Base-by-base conservation (phyloP, 306 rosid species). In the Malus fusca region DNA sequence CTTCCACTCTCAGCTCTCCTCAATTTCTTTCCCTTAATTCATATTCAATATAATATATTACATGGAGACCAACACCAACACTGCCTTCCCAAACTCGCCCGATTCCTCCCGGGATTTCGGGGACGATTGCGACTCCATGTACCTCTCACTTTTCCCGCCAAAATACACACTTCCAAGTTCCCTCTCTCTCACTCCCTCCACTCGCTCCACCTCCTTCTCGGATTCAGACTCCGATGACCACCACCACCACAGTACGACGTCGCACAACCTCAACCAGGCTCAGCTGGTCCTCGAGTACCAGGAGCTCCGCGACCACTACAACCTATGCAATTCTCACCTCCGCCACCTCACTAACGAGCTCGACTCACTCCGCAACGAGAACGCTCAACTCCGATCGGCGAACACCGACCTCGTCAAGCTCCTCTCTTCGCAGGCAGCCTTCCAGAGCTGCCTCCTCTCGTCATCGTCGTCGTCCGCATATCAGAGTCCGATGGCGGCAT, bases 121-220 rank as follows among this genome's bases (percentile, higher is more conserved):
- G n/a, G 40, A 75, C 4, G 74, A 82, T 68, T 84, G 80, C 25
- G 78, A 73, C 40, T 80, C 88, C 0, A 71, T 82, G 76, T 84
- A 82, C 68, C 85, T 70, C 66, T 75, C 85, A 1, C 69, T 80
- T 69, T 80, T 80, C 84, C 88, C 71, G 59, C 84, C 87, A 42
- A 77, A 69, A 52, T 80, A 78, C 55, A 72, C 82, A 4, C 77
- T 83, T 13, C 83, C 87, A 11, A 63, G 71, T 42, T 71, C 88
- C 35, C 78, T 72, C 46, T 87, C 88, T 12, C 68, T 77, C 28
- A 85, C 87, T 43, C 88, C 91, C 0, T 87, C 91, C 37, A 83
- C 87, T 13, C 77, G 76, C 65, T 82, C 88, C 65, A 79, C 88
- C 37, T 80, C 87, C 40, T 64, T 64, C 43, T 64, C 68, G 3